Evolutionary conservation across 2,329 filamentous ascomycete genomes (phyloP).

Genomic region (Xylaria sp.): DNA sequence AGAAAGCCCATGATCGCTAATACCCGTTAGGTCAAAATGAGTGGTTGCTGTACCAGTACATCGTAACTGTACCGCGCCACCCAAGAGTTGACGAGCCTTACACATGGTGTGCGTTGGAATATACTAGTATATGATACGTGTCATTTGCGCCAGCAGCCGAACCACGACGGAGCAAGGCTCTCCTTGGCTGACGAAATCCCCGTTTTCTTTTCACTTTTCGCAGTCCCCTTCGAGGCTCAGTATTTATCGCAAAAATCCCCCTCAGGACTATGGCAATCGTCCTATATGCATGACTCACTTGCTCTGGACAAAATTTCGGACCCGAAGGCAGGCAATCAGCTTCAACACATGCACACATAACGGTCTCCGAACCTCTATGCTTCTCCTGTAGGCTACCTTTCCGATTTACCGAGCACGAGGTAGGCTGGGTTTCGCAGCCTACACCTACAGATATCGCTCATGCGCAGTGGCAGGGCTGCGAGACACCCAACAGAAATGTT

Average conservation of each 20-base stretch:
- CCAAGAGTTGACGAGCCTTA: slow-evolving; percentile 16
- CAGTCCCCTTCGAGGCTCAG: slow-evolving; percentile 9
- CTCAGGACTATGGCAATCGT: neutral
- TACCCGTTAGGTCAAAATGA: neutral
- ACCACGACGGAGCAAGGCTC: slow-evolving; percentile 15
- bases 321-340: slow-evolving; percentile 3
- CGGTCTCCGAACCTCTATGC: slow-evolving; percentile 24
- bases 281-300: neutral
- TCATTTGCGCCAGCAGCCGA: slow-evolving; percentile 7
- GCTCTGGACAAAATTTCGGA: slow-evolving; percentile 12
- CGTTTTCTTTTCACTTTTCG: slow-evolving; percentile 12
- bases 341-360: slow-evolving; percentile 4
- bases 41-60: slow-evolving; percentile 27
- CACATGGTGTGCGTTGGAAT: slow-evolving; percentile 15
- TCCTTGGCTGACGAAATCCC: slow-evolving; percentile 13
- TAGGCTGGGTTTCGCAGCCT: slow-evolving; percentile 16
- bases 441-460: slow-evolving; percentile 9
- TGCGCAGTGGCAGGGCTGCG: slow-evolving; percentile 26
- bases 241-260: neutral
- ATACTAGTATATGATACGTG: slow-evolving; percentile 13
- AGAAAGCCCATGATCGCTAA: slow-evolving; percentile 25
- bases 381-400: slow-evolving; percentile 15
- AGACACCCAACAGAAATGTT: slow-evolving; percentile 27
- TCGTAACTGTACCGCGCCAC: slow-evolving; percentile 6
- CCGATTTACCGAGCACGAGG: slow-evolving; percentile 25